Conservation (phyloP, 2,329 filamentous ascomycete species). For the Chalara sp. region DNA sequence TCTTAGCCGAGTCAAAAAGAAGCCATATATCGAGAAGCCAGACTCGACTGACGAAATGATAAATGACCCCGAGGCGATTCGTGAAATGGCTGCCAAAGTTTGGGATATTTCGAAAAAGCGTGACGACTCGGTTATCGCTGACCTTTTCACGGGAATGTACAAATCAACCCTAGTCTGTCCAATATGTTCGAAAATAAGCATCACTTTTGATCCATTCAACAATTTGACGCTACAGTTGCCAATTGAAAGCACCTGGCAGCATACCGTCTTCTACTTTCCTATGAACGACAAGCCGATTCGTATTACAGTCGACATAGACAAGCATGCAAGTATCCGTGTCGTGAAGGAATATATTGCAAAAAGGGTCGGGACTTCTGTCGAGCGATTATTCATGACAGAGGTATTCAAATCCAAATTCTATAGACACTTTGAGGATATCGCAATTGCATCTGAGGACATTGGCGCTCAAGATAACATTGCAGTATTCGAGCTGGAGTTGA, state of each 20-base stretch:
- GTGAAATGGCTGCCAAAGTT: conserved; percentile 77
- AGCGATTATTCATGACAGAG: conserved; percentile 72
- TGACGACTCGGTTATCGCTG: conserved; percentile 91
- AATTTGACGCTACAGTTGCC: conserved; percentile 88
- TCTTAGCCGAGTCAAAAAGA: conserved; percentile 86
- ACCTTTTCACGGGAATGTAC: conserved; percentile 96
- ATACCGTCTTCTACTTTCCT: conserved; percentile 70
- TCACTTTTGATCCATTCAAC: conserved; percentile 97
- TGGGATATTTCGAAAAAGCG: conserved; percentile 88
- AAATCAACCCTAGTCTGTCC: conserved; percentile 96
- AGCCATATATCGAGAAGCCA: conserved; percentile 95
- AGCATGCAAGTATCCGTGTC: conserved; percentile 60
- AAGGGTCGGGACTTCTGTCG: conserved; percentile 55
- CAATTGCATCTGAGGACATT: conserved; percentile 67
- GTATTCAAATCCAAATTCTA: conserved; percentile 81
- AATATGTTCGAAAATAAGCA: conserved; percentile 87
- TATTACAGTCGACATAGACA: conserved; percentile 74
- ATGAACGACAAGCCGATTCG: conserved; percentile 63
- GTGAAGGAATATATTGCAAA: conserved; percentile 67
- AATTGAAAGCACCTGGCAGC: conserved; percentile 74
- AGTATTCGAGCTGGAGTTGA: conserved; percentile 70
- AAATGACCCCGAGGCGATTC: conserved; percentile 70
- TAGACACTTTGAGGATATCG: conserved; percentile 70
- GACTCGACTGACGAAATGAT: conserved; percentile 97
- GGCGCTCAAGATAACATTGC: conserved; percentile 53